A percentile compares a stretch with the other conserved stretches of the same genome.
These are phyloP conservation scores for Neophaeococcomyces aloes DNA, from an alignment of 2,329 filamentous ascomycete genomes.

Conservation along the genomic window DNA sequence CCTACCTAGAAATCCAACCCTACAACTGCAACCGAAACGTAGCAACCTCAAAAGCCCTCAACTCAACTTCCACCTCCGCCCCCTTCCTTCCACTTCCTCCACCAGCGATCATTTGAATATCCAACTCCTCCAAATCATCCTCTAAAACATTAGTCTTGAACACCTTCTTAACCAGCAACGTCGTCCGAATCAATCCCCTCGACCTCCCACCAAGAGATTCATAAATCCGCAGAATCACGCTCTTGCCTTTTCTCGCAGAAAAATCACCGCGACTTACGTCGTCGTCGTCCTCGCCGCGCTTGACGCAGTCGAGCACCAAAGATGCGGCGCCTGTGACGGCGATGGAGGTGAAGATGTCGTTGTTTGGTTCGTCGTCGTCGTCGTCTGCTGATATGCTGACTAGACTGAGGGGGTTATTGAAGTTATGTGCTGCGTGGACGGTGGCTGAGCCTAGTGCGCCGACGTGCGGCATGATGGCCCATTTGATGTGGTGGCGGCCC, in stretches of 20 bases:
- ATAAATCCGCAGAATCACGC: slow-evolving; percentile 75
- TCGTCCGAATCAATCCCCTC: slow-evolving; percentile 58
- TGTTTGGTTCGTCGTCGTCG: slow-evolving; percentile 13
- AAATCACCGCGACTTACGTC: slow-evolving; percentile 52
- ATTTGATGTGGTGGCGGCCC: slow-evolving; percentile 77
- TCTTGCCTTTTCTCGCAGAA: slow-evolving; percentile 56
- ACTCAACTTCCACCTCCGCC: slow-evolving; percentile 46
- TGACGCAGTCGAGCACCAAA: slow-evolving; percentile 77
- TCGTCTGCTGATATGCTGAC: slow-evolving; percentile 22
- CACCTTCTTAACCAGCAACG: slow-evolving; percentile 61
- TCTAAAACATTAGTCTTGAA: slow-evolving; percentile 81
- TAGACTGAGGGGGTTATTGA: slow-evolving; percentile 64
- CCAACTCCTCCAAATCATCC: slow-evolving; percentile 64
- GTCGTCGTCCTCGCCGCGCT: slow-evolving; percentile 82
- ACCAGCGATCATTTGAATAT: slow-evolving; percentile 37
- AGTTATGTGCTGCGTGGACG: slow-evolving; percentile 73
- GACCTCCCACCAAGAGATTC: slow-evolving; percentile 77
- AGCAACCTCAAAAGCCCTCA: slow-evolving; percentile 76
- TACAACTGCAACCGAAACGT: slow-evolving; percentile 59
- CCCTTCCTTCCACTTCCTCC: slow-evolving; percentile 20
- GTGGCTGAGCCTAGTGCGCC: slow-evolving; percentile 62
- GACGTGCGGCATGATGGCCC: slow-evolving; percentile 78
- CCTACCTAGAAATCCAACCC: too few relatives aligned
- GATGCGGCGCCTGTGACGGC: slow-evolving; percentile 55
- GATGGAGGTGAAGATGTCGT: slow-evolving; percentile 44